Evolutionary conservation across 208 protist species (phyloP).

Genomic region (Trypanosoma conorhini): DNA sequence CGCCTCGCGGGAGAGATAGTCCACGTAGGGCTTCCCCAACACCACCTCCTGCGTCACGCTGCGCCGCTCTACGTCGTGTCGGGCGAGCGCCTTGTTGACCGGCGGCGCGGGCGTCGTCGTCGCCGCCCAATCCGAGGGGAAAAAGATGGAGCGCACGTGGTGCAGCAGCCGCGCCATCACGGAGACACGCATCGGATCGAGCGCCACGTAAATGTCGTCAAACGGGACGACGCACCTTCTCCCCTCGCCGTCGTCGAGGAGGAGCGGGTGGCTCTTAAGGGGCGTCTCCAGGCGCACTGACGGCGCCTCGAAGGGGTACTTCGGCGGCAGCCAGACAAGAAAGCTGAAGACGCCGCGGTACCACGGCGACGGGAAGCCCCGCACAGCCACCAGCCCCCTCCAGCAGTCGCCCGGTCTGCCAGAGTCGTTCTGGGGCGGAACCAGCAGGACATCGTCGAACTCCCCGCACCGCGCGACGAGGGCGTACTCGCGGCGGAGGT

Average conservation of each 20-base stretch:
- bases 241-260: slow-evolving; percentile 28
- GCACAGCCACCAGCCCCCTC: slow-evolving; percentile 54
- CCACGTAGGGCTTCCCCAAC: slow-evolving; percentile 59
- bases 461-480: slow-evolving; percentile 23
- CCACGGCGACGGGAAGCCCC: slow-evolving; percentile 53
- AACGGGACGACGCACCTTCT: slow-evolving; percentile 33
- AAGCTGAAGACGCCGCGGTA: slow-evolving; percentile 65
- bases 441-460: slow-evolving; percentile 34
- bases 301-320: slow-evolving; percentile 70
- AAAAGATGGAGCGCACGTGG: slow-evolving; percentile 57
- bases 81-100: slow-evolving; percentile 11
- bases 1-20: slow-evolving; percentile 49
- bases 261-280: slow-evolving; percentile 62
- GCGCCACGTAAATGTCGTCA: slow-evolving; percentile 51
- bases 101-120: too few species aligned
- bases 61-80: slow-evolving; percentile 44
- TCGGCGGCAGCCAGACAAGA: slow-evolving; percentile 48
- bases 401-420: slow-evolving; percentile 19
- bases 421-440: slow-evolving; percentile 26
- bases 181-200: slow-evolving; percentile 72
- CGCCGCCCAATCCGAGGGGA: slow-evolving; percentile 48
- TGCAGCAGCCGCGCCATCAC: slow-evolving; percentile 63
- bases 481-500: slow-evolving; percentile 61
- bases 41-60: slow-evolving; percentile 56
- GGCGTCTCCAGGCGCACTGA: slow-evolving; percentile 41